These are phyloP conservation scores for Trichothecium roseum DNA, from an alignment of 2,329 filamentous ascomycete species.

Conservation along the genomic window DNA sequence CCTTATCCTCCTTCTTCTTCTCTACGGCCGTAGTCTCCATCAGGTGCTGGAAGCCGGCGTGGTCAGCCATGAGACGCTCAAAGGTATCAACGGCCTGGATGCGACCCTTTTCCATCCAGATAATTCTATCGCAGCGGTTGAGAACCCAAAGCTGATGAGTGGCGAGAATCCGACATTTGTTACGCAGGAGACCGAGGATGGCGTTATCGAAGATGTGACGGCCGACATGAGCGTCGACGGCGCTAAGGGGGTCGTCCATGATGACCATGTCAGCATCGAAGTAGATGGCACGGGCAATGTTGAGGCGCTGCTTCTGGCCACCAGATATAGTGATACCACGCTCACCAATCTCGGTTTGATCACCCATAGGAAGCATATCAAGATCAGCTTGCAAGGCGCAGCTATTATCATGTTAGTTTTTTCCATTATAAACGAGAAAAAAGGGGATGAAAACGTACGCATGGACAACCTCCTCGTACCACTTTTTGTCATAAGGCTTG, in stretches of 20 bases:
- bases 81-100: slow-evolving; percentile 85
- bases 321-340: slow-evolving; percentile 92
- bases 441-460: slow-evolving; percentile 41
- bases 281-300: slow-evolving; percentile 77
- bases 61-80: slow-evolving; percentile 71
- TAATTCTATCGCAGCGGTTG: slow-evolving; percentile 79
- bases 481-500: slow-evolving; percentile 60
- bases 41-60: slow-evolving; percentile 67
- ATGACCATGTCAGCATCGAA: slow-evolving; percentile 58
- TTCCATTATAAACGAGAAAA: slow-evolving; percentile 5
- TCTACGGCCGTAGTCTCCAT: slow-evolving; percentile 78
- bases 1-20: slow-evolving; percentile 44
- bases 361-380: slow-evolving; percentile 85
- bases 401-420: slow-evolving; percentile 20
- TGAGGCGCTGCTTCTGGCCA: slow-evolving; percentile 88
- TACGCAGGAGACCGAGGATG: slow-evolving; percentile 76
- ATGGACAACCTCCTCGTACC: slow-evolving; percentile 78
- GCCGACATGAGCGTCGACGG: slow-evolving; percentile 60
- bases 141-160: slow-evolving; percentile 95
- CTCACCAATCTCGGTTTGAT: slow-evolving; percentile 88
- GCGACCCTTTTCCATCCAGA: slow-evolving; percentile 82
- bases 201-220: slow-evolving; percentile 85
- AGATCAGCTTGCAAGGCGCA: slow-evolving; percentile 80
- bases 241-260: slow-evolving; percentile 60
- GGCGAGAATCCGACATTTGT: slow-evolving; percentile 84